Evolutionary conservation across 1,284 basidiomycete species (phyloP).

Genomic region (Pseudozyma flocculosa): DNA sequence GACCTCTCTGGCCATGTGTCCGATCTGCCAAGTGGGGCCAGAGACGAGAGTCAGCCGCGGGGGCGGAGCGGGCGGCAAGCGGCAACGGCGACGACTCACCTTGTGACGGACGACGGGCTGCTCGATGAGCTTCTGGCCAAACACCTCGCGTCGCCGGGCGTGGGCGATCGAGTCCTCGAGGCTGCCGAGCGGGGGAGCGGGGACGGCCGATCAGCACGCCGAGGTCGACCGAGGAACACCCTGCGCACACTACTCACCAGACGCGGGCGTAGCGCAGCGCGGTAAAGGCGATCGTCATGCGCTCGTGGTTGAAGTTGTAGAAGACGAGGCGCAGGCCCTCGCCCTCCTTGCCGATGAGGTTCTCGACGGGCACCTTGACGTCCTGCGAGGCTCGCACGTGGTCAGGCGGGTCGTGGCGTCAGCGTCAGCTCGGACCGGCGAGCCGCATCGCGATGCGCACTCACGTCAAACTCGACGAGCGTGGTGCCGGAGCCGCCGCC

Average conservation of each 20-base stretch:
- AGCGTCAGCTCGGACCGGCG: neutral
- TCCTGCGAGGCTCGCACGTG: too few relatives aligned
- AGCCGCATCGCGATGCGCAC: too few relatives aligned
- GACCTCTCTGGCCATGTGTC: constrained; percentile 47
- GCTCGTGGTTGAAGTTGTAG: constrained; percentile 42
- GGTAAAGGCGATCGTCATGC: constrained; percentile 39
- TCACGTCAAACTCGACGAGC: constrained; percentile 54
- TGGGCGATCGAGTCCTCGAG: constrained; percentile 45
- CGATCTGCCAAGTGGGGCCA: constrained; percentile 8
- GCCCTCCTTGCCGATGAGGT: constrained; percentile 55
- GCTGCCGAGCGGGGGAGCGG: neutral
- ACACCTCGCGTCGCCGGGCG: constrained; percentile 35
- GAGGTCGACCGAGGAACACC: neutral
- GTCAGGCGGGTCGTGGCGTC: too few relatives aligned
- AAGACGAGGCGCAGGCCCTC: constrained; percentile 41
- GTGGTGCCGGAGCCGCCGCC: constrained; percentile 56
- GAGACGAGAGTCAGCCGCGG: too few relatives aligned
- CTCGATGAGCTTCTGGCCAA: constrained; percentile 46
- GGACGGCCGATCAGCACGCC: neutral
- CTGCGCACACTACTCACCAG: constrained; percentile 1
- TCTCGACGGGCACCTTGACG: constrained; percentile 55
- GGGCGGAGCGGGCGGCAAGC: too few relatives aligned
- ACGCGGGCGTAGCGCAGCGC: constrained; percentile 41
- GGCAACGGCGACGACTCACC: neutral
- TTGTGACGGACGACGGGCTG: constrained; percentile 52